phyloP scores from a whole-genome alignment of 208 protist species.

The Strigomonas oncopelti region DNA sequence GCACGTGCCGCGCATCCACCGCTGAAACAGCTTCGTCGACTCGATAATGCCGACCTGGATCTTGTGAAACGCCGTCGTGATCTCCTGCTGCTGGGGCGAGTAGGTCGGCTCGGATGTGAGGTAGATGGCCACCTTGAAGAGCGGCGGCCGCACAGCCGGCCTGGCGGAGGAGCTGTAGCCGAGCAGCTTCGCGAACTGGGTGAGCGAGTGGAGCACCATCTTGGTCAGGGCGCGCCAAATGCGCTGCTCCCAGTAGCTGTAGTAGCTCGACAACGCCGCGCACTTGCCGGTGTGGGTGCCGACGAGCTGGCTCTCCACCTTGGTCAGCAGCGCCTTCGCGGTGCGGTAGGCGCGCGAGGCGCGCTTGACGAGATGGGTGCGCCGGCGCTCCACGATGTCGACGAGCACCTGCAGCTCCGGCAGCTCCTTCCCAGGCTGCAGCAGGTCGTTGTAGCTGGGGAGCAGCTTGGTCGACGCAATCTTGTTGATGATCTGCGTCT shows the following conservation, averaged over 20 bases:
- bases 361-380: slow-evolving; percentile 72
- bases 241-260: slow-evolving; percentile 94
- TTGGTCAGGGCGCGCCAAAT: slow-evolving; percentile 92
- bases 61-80: slow-evolving; percentile 90
- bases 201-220: slow-evolving; percentile 89
- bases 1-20: slow-evolving; percentile 97
- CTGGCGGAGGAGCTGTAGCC: slow-evolving; percentile 59
- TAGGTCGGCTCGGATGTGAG: slow-evolving; percentile 91
- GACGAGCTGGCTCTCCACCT: slow-evolving; percentile 94
- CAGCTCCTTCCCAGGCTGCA: slow-evolving; percentile 81
- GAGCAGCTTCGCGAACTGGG: slow-evolving; percentile 84
- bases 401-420: slow-evolving; percentile 91
- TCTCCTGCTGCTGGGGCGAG: slow-evolving; percentile 92
- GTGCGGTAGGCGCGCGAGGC: slow-evolving; percentile 92
- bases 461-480: slow-evolving; percentile 85
- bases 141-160: slow-evolving; percentile 42
- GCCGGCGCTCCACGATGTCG: slow-evolving; percentile 87
- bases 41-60: slow-evolving; percentile 91
- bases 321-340: slow-evolving; percentile 92
- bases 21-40: slow-evolving; percentile 91
- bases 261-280: slow-evolving; percentile 90
- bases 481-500: slow-evolving; percentile 89
- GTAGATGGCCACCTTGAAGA: slow-evolving; percentile 93
- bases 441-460: slow-evolving; percentile 69
- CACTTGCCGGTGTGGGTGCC: slow-evolving; percentile 91